These are phyloP conservation scores for Desmodesmus armatus DNA, from an alignment of 139 green algal species.

Conservation along the genomic window DNA sequence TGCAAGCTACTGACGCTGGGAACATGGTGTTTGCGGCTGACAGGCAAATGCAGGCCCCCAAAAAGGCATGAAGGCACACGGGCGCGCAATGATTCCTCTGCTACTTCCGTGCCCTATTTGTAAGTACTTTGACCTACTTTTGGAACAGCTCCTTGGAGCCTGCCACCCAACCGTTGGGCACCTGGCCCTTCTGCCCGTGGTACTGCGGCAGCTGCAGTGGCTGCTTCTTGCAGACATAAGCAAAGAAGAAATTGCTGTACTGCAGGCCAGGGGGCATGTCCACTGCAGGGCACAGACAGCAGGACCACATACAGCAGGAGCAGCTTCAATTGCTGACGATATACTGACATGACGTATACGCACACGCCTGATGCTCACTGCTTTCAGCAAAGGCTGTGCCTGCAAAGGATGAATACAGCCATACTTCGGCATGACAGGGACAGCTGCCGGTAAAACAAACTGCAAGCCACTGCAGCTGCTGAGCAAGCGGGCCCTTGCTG, in stretches of 20 bases:
- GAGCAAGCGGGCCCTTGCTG: no score
- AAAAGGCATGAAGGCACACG: no score
- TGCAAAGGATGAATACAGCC: background rate
- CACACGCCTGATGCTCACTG: background rate
- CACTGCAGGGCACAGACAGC: constrained; percentile 9
- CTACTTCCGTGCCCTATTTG: no score
- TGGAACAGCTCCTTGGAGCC: constrained; percentile 42
- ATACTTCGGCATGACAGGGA: background rate
- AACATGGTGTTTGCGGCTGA: no score
- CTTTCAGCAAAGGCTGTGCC: background rate
- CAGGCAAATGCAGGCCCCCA: no score
- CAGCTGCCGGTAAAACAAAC: background rate
- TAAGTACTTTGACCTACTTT: constrained; percentile 5
- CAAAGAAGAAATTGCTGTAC: constrained; percentile 41
- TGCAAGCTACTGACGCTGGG: no score
- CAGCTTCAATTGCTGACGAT: background rate
- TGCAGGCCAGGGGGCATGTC: constrained; percentile 25
- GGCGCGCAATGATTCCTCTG: no score
- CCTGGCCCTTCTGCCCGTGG: constrained; percentile 2
- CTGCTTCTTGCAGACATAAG: constrained; percentile 46
- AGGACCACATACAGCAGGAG: background rate
- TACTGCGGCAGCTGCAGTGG: constrained; percentile 26
- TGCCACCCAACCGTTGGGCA: constrained; percentile 44
- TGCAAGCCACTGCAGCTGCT: background rate
- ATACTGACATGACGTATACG: no score